Conservation (phyloP, 108 stramenopile species). For the Fragilaria crotonensis region DNA sequence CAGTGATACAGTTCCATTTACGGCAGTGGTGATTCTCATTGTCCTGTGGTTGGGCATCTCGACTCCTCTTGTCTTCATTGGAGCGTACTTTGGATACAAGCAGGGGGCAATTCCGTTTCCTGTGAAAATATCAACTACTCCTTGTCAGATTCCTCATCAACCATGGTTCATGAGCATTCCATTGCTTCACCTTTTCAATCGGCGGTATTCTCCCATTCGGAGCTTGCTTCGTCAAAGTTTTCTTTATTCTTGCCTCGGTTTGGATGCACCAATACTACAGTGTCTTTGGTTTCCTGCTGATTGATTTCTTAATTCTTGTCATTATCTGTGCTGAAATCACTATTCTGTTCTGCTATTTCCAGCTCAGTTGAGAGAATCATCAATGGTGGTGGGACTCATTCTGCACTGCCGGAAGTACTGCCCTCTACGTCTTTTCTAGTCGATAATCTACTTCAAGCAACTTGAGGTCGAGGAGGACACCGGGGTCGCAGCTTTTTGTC, state of each 20-base stretch:
- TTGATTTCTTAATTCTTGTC: constrained; percentile 92
- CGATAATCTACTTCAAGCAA: constrained; percentile 87
- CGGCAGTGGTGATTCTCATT: constrained; percentile 83
- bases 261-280: constrained; percentile 98
- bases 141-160: constrained; percentile 91
- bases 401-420: constrained; percentile 82
- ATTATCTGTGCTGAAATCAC: constrained; percentile 97
- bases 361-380: constrained; percentile 97
- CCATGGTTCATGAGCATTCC: constrained; percentile 88
- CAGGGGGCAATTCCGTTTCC: constrained; percentile 93
- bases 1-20: constrained; percentile 91
- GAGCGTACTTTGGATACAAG: constrained; percentile 97
- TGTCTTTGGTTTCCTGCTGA: constrained; percentile 95
- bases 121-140: constrained; percentile 84
- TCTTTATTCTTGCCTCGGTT: constrained; percentile 93
- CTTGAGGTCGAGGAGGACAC: constrained; percentile 58
- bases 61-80: constrained; percentile 92
- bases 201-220: constrained; percentile 98
- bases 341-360: constrained; percentile 97
- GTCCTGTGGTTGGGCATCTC: constrained; percentile 95
- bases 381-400: constrained; percentile 99
- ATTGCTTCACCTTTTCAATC: constrained; percentile 67
- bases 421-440: constrained; percentile 95
- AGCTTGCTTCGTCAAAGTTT: constrained; percentile 95
- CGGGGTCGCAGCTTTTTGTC: constrained; percentile 81